Evolutionary conservation across 192 early-diverging fungal genomes (phyloP).

Genomic region (Funneliformis mosseae): DNA sequence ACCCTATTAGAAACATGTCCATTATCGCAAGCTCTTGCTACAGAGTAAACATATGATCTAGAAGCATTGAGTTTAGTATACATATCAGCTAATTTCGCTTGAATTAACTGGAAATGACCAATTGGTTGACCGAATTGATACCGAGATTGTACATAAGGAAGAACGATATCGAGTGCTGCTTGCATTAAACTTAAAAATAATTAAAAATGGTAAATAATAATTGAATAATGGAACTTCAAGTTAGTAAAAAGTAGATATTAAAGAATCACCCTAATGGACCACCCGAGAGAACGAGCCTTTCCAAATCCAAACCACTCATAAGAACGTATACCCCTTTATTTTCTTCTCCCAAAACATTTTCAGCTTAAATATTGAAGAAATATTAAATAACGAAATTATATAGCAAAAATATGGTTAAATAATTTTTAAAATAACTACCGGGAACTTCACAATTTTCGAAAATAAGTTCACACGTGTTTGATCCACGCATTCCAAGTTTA

Average conservation of each 20-base stretch:
- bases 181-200: slow-evolving; percentile 74
- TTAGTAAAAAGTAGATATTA: background rate
- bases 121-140: slow-evolving; percentile 86
- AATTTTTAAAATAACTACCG: slow-evolving; percentile 35
- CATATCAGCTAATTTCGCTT: slow-evolving; percentile 97
- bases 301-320: slow-evolving; percentile 93
- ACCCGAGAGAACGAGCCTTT: slow-evolving; percentile 87
- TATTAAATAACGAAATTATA: background rate
- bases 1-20: slow-evolving; percentile 77
- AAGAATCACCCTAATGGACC: slow-evolving; percentile 75
- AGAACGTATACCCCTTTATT: slow-evolving; percentile 91
- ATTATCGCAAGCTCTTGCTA: slow-evolving; percentile 81
- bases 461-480: slow-evolving; percentile 92
- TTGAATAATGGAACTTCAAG: background rate
- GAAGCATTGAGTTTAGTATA: slow-evolving; percentile 94
- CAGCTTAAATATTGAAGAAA: slow-evolving; percentile 41
- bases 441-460: slow-evolving; percentile 95
- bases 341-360: slow-evolving; percentile 85
- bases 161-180: slow-evolving; percentile 73
- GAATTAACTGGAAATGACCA: slow-evolving; percentile 89
- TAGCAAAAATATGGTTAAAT: background rate
- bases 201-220: background rate
- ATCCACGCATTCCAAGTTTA: slow-evolving; percentile 96
- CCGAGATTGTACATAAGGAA: slow-evolving; percentile 86
- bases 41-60: slow-evolving; percentile 87